These are phyloP conservation scores for Paramecium bursaria DNA, from an alignment of 73 alveolate species.

Conservation along the genomic window DNA sequence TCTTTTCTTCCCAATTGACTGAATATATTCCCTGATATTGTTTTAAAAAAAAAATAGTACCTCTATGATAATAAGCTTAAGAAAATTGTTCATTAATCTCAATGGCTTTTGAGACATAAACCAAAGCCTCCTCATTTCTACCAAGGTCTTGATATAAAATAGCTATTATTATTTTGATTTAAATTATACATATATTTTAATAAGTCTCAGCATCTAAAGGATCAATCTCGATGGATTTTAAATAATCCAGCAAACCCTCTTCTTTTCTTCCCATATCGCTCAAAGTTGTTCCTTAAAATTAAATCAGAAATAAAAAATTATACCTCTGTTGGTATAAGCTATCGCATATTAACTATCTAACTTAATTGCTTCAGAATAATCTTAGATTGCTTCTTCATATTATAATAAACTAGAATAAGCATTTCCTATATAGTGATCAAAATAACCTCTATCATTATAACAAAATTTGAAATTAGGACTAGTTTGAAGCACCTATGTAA, in stretches of 20 bases:
- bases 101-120: not conserved
- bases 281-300: not conserved
- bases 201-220: not conserved
- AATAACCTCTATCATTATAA: no score
- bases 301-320: not conserved
- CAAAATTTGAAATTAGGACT: no score
- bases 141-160: not conserved
- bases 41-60: not conserved
- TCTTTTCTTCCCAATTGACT: not conserved
- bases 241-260: not conserved
- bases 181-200: not conserved
- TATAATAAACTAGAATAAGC: not conserved
- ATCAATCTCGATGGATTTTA: not conserved
- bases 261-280: not conserved
- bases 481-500: no score
- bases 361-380: not conserved
- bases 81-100: not conserved
- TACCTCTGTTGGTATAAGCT: not conserved
- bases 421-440: no score
- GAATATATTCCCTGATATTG: not conserved
- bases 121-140: not conserved
- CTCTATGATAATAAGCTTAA: slow-evolving; percentile 14
- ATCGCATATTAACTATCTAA: not conserved
- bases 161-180: not conserved
- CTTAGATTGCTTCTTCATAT: not conserved